phyloP scores from a whole-genome alignment of 805 yeast species.

The Priceomyces melissophilus region DNA sequence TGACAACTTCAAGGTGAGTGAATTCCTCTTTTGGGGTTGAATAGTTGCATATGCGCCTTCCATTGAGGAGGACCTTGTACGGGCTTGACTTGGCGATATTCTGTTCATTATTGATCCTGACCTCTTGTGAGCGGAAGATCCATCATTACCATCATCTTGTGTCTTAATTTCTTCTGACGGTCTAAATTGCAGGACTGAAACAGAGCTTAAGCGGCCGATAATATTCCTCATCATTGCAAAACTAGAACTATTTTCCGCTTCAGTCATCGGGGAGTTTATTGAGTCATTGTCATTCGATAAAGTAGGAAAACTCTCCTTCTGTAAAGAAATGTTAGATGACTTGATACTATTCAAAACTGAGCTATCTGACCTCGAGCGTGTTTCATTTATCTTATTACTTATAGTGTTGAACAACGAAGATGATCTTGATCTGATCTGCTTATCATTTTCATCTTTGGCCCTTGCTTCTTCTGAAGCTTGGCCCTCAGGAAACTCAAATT shows the following conservation, averaged over 20 bases:
- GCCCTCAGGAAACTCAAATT: conserved; percentile 28
- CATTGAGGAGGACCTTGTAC: conserved; percentile 39
- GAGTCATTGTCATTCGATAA: conserved; percentile 9
- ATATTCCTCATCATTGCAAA: conserved; percentile 32
- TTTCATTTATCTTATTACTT: conserved; percentile 28
- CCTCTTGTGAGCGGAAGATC: conserved; percentile 6
- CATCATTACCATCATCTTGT: conserved; percentile 3
- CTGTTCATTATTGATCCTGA: conserved; percentile 26
- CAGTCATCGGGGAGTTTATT: conserved; percentile 13
- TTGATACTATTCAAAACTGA: conserved; percentile 20
- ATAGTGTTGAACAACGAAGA: conserved; percentile 37
- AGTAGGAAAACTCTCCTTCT: conserved; percentile 27
- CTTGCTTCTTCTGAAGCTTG: conserved; percentile 16
- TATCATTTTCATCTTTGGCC: conserved; percentile 8
- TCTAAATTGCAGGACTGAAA: conserved; percentile 22
- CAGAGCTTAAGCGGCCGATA: conserved; percentile 32
- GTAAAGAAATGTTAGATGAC: conserved; percentile 10
- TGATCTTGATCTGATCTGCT: conserved; percentile 30
- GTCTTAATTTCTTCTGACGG: conserved; percentile 11
- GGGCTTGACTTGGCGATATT: conserved; percentile 32
- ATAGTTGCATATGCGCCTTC: conserved; percentile 13
- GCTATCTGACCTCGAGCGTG: conserved; percentile 33
- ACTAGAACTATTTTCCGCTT: conserved; percentile 17
- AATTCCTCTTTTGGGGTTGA: conserved; percentile 22
- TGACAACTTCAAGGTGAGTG: conserved; percentile 37